phyloP scores from a whole-genome alignment of 2,329 filamentous ascomycete genomes.

The Beauveria australis region DNA sequence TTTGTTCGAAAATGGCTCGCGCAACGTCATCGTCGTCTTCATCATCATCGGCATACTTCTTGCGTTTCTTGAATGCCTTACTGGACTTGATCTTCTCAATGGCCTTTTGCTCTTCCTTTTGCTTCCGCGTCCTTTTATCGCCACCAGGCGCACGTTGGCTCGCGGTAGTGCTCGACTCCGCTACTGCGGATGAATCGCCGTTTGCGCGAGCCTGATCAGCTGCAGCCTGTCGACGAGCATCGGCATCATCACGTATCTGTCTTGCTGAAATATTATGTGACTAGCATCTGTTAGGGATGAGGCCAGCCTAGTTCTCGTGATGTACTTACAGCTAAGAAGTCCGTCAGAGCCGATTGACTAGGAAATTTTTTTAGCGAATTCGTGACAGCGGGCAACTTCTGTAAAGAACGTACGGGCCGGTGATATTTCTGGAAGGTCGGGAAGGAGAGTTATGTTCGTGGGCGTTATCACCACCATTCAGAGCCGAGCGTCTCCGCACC shows the following conservation, averaged over 20 bases:
- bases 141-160: constrained; percentile 19
- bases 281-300: constrained; percentile 27
- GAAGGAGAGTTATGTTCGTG: constrained; percentile 11
- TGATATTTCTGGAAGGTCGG: constrained; percentile 26
- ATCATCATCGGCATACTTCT: constrained; percentile 28
- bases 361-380: background rate
- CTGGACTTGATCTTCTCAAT: constrained; percentile 55
- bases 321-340: constrained; percentile 40
- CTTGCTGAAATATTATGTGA: constrained; percentile 63
- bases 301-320: background rate
- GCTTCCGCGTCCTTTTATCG: constrained; percentile 20
- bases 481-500: constrained; percentile 11
- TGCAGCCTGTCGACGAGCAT: constrained; percentile 33
- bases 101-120: constrained; percentile 43
- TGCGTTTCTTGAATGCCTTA: constrained; percentile 49
- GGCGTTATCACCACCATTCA: constrained; percentile 1
- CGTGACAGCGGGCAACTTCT: constrained; percentile 9
- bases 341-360: constrained; percentile 45
- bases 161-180: constrained; percentile 19
- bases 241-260: constrained; percentile 44
- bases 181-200: constrained; percentile 17
- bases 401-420: constrained; percentile 28
- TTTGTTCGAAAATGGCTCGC: constrained; percentile 38
- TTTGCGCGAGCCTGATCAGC: constrained; percentile 13
- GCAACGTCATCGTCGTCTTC: constrained; percentile 45